Evolutionary conservation across 2,329 filamentous ascomycete genomes (phyloP), one percentile per base, ranked within the genome.

Genomic region (Fusarium staphyleae): DNA sequence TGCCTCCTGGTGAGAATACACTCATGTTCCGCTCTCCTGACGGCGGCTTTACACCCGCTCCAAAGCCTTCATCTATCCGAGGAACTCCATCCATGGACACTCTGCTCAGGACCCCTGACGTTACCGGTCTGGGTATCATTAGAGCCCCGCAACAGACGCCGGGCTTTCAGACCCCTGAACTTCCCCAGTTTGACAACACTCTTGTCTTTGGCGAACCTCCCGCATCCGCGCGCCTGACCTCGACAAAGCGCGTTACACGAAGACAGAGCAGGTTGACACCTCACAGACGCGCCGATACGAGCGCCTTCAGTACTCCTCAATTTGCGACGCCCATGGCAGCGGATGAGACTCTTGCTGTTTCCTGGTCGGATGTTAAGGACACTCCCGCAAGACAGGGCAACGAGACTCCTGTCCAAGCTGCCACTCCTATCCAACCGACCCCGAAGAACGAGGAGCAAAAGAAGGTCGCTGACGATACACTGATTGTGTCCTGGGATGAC

Each of bases 111-210:
- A 58, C 55, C 4, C 55, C 55, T 4, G 16, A 58, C 16, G 9
- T 37, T 3, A 43, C 44, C 4, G 55, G 39, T 7, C 28, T 54
- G 4, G 53, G 54, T 3, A 50, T 52, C 8, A 14, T 42, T 4
- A n/a, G 12, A 2, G 14, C 9, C 6, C 6, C 34, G 10, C 11
- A 32, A 7, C 16, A 24, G 3, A 16, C 29, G 8, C 9, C 22
- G 18, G 13, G 9, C 11, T 58, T 52, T 40, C 18, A 48, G 14
- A 58, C 55, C 1, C 55, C 55, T 5, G 48, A 58, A 24, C 48
- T 58, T 28, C 48, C 55, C 4, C 13, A 33, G 5, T 2, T 30
- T 13, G 50, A 54, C 3, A 50, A 57, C n/a, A 57, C 50, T 15
- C 14, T 53, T 13, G 33, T 35, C 14, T 56, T 53, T 16, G 40